Percentiles rank a stretch among this genome's conserved stretches.
Conservation (phyloP, 495 filamentous ascomycete species). For the Penicillium cinerascens region DNA sequence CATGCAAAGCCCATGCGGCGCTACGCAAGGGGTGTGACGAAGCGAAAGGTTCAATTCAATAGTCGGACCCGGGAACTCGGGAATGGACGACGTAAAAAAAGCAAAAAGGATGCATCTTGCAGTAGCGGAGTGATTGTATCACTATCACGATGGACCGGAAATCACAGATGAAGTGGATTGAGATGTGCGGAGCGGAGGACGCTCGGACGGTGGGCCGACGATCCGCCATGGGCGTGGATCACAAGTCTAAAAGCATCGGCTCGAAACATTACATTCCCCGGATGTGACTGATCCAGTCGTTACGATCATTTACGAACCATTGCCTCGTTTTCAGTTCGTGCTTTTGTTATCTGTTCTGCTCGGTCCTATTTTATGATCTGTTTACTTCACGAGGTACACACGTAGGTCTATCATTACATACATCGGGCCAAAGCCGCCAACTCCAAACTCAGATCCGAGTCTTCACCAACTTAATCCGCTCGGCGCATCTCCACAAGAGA, state of each 20-base stretch:
- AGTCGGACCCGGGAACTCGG: not conserved
- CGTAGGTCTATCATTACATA: too few relatives aligned
- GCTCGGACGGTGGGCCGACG: not conserved
- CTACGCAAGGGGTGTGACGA: conserved; percentile 17
- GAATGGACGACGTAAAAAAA: not conserved
- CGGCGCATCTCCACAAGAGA: conserved; percentile 38
- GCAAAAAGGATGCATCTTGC: not conserved
- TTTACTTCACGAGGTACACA: too few relatives aligned
- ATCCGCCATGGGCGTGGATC: not conserved
- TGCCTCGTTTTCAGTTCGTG: not conserved
- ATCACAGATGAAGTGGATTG: not conserved
- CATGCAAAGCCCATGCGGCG: conserved; percentile 17
- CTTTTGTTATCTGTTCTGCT: too few relatives aligned
- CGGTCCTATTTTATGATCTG: too few relatives aligned
- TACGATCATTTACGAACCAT: not conserved
- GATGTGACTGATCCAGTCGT: not conserved
- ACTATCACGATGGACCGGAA: not conserved
- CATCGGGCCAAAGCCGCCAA: too few relatives aligned
- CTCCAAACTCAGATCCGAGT: too few relatives aligned
- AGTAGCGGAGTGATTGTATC: not conserved
- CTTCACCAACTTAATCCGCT: not conserved
- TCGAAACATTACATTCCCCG: not conserved
- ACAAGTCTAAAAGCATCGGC: not conserved
- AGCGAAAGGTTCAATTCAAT: conserved; percentile 1
- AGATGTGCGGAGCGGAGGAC: not conserved